phyloP scores from a whole-genome alignment of 1,284 basidiomycete species.

The Cryptococcus sp. region DNA sequence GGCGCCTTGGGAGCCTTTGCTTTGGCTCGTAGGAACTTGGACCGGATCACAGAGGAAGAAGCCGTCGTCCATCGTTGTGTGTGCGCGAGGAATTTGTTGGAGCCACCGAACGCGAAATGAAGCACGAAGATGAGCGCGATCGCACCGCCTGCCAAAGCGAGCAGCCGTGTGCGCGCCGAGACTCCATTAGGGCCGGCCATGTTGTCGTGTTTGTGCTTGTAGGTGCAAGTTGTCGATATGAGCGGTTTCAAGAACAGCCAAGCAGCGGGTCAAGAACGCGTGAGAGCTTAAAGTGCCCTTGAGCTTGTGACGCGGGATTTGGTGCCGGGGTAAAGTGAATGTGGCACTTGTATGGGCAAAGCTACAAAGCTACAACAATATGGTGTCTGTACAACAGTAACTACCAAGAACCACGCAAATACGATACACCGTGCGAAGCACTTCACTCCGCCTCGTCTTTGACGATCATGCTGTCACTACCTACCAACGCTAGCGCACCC shows the following conservation, averaged over 20 bases:
- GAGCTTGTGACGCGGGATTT: too few species aligned
- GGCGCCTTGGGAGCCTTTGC: conserved; percentile 45
- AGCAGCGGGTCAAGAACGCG: background rate
- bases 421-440: background rate
- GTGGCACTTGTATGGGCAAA: background rate
- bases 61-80: conserved; percentile 50
- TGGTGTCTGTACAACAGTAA: background rate
- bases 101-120: conserved; percentile 39
- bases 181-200: conserved; percentile 24
- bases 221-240: too few species aligned
- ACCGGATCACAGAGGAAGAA: conserved; percentile 51
- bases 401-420: background rate
- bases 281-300: too few species aligned
- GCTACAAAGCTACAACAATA: background rate
- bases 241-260: too few species aligned
- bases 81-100: conserved; percentile 32
- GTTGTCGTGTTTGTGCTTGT: background rate
- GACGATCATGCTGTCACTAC: background rate
- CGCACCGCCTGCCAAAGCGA: conserved; percentile 28
- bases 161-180: conserved; percentile 30
- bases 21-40: conserved; percentile 47
- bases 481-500: conserved; percentile 1
- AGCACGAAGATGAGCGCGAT: conserved; percentile 37
- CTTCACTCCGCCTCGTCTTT: background rate
- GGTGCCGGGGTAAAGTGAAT: background rate